Conservation (phyloP, 169 alveolate genomes). For the Plasmodium gallinaceum region DNA sequence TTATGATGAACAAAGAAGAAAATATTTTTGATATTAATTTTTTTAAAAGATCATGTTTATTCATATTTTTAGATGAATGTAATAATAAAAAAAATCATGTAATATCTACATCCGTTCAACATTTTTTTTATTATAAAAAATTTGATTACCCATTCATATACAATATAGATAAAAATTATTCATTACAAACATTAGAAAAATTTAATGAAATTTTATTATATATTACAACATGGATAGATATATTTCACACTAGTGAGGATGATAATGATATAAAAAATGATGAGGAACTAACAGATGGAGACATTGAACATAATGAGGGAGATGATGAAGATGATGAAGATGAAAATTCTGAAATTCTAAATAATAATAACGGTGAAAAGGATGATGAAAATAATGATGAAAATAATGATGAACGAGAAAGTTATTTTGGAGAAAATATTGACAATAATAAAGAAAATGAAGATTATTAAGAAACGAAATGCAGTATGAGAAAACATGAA, state of each 20-base stretch:
- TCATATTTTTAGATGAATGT: constrained; percentile 66
- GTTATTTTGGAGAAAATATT: constrained; percentile 7
- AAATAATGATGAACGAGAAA: neutral
- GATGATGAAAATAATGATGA: constrained; percentile 29
- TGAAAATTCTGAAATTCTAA: constrained; percentile 1
- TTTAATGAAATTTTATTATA: constrained; percentile 60
- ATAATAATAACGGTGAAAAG: too few species aligned
- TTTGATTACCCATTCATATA: constrained; percentile 61
- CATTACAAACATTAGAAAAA: constrained; percentile 24
- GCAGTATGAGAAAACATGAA: too few species aligned
- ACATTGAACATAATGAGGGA: constrained; percentile 7
- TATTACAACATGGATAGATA: constrained; percentile 61
- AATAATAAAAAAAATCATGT: constrained; percentile 50
- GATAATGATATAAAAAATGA: constrained; percentile 8
- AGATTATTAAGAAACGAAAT: too few species aligned
- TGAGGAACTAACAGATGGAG: constrained; percentile 8
- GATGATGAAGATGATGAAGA: constrained; percentile 24
- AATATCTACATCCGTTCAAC: constrained; percentile 42
- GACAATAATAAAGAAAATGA: neutral
- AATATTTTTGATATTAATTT: constrained; percentile 28
- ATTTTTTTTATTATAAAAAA: constrained; percentile 59
- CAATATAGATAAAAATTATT: constrained; percentile 42
- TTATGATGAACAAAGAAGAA: constrained; percentile 53
- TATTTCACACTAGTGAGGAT: constrained; percentile 55
- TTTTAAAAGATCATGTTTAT: constrained; percentile 66